These are phyloP conservation scores for Teunomyces barrocoloradensis DNA, from an alignment of 805 yeast species.

Conservation along the genomic window DNA sequence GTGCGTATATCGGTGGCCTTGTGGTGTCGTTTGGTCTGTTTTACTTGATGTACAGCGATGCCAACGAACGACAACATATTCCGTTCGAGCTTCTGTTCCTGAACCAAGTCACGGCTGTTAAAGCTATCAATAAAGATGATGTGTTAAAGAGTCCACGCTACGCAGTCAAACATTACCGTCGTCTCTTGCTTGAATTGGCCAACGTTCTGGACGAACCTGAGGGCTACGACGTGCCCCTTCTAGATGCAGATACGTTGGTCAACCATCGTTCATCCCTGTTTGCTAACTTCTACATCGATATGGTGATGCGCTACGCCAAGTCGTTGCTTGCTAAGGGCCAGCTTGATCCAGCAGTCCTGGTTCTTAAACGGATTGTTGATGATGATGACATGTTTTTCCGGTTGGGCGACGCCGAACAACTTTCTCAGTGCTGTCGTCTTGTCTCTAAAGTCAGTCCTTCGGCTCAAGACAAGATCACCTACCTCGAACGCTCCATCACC, in stretches of 20 bases:
- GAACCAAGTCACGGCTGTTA: constrained; percentile 36
- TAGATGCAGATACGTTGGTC: constrained; percentile 29
- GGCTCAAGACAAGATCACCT: constrained; percentile 18
- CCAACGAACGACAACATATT: constrained; percentile 36
- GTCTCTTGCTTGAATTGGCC: constrained; percentile 35
- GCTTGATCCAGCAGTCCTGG: constrained; percentile 25
- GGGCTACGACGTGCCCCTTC: constrained; percentile 32
- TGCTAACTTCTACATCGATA: constrained; percentile 43
- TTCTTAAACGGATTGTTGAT: constrained; percentile 29
- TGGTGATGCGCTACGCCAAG: constrained; percentile 38
- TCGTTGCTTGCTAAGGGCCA: constrained; percentile 42
- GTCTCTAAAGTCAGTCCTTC: constrained; percentile 25
- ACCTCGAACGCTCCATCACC: constrained; percentile 28
- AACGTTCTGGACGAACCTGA: constrained; percentile 14
- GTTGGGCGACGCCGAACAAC: constrained; percentile 40
- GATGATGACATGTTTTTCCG: constrained; percentile 36
- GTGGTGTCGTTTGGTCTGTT: constrained; percentile 38
- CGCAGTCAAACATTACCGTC: constrained; percentile 43
- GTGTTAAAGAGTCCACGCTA: constrained; percentile 39
- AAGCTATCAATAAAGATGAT: constrained; percentile 44
- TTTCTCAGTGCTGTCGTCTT: constrained; percentile 39
- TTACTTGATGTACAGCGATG: constrained; percentile 39
- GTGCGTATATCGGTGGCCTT: constrained; percentile 43
- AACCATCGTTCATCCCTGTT: constrained; percentile 28
- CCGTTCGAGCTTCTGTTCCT: constrained; percentile 37